A percentile compares a stretch with the other conserved stretches of the same genome.
These are phyloP conservation scores for Echites panduratus DNA, from an alignment of 257 asterid species.

Conservation along the genomic window DNA sequence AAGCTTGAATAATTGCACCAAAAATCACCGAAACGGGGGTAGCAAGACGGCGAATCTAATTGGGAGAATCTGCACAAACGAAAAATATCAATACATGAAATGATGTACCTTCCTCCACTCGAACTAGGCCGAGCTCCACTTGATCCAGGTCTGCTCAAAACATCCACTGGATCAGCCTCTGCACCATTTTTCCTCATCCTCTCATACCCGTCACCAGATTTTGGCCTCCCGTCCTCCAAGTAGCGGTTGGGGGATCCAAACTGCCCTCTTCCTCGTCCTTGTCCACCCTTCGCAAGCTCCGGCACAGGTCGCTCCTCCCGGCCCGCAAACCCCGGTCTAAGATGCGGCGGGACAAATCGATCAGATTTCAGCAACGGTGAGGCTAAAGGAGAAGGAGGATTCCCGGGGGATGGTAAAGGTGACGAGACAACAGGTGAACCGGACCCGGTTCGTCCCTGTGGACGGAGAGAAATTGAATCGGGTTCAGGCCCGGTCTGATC, in stretches of 20 bases:
- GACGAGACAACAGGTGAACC: conserved; percentile 29
- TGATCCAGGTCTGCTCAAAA: conserved; percentile 46
- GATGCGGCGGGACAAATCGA: conserved; percentile 75
- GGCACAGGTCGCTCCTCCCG: conserved; percentile 59
- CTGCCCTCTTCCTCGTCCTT: conserved; percentile 27
- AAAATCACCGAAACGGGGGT: not conserved
- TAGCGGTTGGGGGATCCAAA: conserved; percentile 23
- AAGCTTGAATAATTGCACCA: not conserved
- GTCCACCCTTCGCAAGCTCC: conserved; percentile 37
- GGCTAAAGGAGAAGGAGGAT: conserved; percentile 21
- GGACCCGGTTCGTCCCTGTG: conserved; percentile 65
- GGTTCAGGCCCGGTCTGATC: conserved; percentile 34
- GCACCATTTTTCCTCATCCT: conserved; percentile 35
- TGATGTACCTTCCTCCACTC: conserved; percentile 54
- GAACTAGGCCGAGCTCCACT: conserved; percentile 51
- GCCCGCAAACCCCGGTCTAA: conserved; percentile 73
- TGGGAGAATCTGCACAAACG: not conserved
- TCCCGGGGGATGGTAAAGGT: conserved; percentile 37
- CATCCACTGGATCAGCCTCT: conserved; percentile 33
- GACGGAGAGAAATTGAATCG: conserved; percentile 57
- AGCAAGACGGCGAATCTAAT: not conserved
- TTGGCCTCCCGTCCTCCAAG: conserved; percentile 53
- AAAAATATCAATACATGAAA: not conserved
- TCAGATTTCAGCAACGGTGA: conserved; percentile 45
- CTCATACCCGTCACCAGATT: conserved; percentile 69